Evolutionary conservation across 768 basidiomycete species (phyloP), one percentile per base, ranked within the genome.

Genomic region (Boletellus ananiceps): DNA sequence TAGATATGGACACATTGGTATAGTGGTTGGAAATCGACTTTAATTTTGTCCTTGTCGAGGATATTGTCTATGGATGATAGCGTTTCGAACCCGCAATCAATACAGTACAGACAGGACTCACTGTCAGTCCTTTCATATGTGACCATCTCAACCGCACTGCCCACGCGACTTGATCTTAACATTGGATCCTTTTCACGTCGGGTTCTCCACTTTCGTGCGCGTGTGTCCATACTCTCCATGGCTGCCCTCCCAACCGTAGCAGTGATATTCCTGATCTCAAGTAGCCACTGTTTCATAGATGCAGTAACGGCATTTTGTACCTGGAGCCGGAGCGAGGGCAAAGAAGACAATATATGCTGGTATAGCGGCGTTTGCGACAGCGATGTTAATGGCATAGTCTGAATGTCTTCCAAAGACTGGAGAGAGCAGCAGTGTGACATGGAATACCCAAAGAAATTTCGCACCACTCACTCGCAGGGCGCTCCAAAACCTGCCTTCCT

Each of bases 1-100:
- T 98, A 95, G 52, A 97, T 97, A 60, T 96, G 96, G 44, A 99
- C 93, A 66, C 93, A 95, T 69, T 97, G 91, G 59, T 92, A 95
- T 12, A 99, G 69, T 12, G 95, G 94, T 58, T 86, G 88, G 74
- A 99, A 98, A 68, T 97, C 92, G 40, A 99, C 88, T 41, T 78
- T 77, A 27, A 96, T 74, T 55, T 84, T 78, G 47, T 95, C 91
- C 62, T 93, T 94, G 57, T 95, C 84, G n/a, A 98, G 74, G 3
- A 94, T 85, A 66, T 94, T 85, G 66, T 86, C 94, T 97, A 58
- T 19, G 47, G 15, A 32, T 27, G 40, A 40, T 8, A 31, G 35
- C 14, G 15, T 33, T 40, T 59, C 43, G 52, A 58, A 54, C 53
- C 50, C 46, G 47, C 14, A 14, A 40, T 13, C 3, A 3, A 37